Base-by-base conservation (phyloP, 2,329 filamentous ascomycete species). In the Penicillium brevicompactum region DNA sequence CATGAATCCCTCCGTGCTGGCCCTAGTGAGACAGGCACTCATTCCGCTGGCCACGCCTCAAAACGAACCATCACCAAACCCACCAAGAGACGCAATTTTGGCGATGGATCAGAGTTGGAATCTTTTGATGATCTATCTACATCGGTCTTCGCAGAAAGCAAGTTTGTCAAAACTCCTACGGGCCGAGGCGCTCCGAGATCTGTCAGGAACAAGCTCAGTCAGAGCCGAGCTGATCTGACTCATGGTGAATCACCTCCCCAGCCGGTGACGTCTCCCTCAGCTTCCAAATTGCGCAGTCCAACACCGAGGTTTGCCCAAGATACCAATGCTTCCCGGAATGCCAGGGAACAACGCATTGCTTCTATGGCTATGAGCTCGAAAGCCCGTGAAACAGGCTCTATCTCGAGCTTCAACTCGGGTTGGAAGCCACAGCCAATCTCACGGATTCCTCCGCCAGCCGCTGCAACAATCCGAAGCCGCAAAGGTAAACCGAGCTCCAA, bases 91-190 rank as follows among this genome's bases (percentile, higher is more conserved):
- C 83, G 87, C 44, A 86, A 90, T 66, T 99, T 95, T 76, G 94
- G 94, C 11, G 91, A 97, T 72, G 94, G 94, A 14, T 89, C 88
- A 57, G 94, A 99, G 74, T 81, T 99, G 32, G 93, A 97, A 64
- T 87, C 84, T 2, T 97, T 99, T 70, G 94, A 99, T 70, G 94
- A 99, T 74, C 78, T 99, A 53, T 93, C 93, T 1, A 97, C 92
- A 0, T 97, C 92, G 14, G 86, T 83, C 11, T 85, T 88, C 57
- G 83, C 86, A 13, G 94, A 99, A 74, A 91, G 87, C 59, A 89
- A 86, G 65, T 99, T 86, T 68, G 81, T 92, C 58, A 95, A 92
- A 72, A 86, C 89, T 65, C 92, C 94, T 3, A 79, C 88, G 38
- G 85, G 84, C 45, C 83, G 84, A 51, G 87, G 88, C 18, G 84